Conservation (phyloP, 345 rosid genomes). For the Citrus glauca region DNA sequence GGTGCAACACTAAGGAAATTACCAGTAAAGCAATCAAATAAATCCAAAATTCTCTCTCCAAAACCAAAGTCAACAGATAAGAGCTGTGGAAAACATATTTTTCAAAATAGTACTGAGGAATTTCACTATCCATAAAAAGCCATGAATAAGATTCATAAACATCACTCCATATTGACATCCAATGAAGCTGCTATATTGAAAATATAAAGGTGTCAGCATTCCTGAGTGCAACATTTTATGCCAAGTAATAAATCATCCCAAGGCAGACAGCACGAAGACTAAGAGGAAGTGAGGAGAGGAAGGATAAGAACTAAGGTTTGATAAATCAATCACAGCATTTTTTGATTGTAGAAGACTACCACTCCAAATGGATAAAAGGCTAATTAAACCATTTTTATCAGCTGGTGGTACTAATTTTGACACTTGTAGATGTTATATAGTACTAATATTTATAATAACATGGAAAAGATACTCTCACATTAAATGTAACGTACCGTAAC, state of each 20-base stretch:
- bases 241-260: not conserved
- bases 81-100: not conserved
- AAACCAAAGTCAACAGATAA: not conserved
- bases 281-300: not conserved
- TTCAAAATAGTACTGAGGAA: not conserved
- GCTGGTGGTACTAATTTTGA: not conserved
- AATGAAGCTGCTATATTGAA: not conserved
- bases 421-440: not conserved
- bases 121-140: not conserved
- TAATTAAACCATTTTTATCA: not conserved
- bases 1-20: no score
- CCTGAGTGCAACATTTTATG: not conserved
- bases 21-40: not conserved
- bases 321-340: not conserved
- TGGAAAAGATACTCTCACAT: not conserved
- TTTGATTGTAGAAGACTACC: not conserved
- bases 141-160: not conserved
- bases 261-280: not conserved
- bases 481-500: constrained; percentile 56
- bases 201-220: not conserved
- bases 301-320: not conserved
- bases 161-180: not conserved
- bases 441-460: not conserved
- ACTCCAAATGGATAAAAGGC: not conserved
- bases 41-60: not conserved